Evolutionary conservation across 2,329 filamentous ascomycete genomes (phyloP), one percentile per base, ranked within the genome.

Genomic region (Phaeosphaeriaceae sp.): DNA sequence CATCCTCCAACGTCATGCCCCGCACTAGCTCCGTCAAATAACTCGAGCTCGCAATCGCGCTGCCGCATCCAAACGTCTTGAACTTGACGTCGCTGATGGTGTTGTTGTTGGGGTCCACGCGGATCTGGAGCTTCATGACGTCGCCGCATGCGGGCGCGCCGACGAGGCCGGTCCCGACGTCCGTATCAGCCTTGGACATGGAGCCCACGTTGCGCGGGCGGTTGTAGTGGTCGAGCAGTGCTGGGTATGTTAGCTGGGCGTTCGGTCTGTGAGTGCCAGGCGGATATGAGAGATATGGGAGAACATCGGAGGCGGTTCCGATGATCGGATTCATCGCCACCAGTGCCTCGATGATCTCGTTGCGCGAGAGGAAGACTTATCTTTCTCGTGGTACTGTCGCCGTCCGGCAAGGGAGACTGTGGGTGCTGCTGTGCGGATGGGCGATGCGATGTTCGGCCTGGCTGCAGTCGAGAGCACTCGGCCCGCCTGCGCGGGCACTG

Each of bases 61-160:
- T 93, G 54, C 93, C 93, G 78, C 93, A 97, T 51, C 93, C 93
- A 76, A 97, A 97, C 0, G 93, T 97, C 88, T 97, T 97, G 87
- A 97, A 97, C 81, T 96, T 95, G 77, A 96, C 93, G 71, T 97
- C 94, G 70, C 89, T 89, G 76, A 97, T 97, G 69, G 89, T 94
- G 78, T 95, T 91, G 72, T 88, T 92, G 70, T 90, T 85, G 65
- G 91, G 91, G 80, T 97, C 93, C 71, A 97, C 93, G 58, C 92
- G 89, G 80, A 96, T 96, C 82, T 96, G 91, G 33, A 96, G 85
- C 80, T 95, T 95, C 91, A 96, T 96, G 60, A 96, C 92, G 78
- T 96, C 92, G 79, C 92, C 92, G 75, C 91, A 94, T 31, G 92
- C 92, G 50, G 92, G 92, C n/a, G 92, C 92, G 68, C 91, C 88